These are phyloP conservation scores for Trichoderma guizhouense DNA, from an alignment of 2,329 filamentous ascomycete species.

Conservation along the genomic window DNA sequence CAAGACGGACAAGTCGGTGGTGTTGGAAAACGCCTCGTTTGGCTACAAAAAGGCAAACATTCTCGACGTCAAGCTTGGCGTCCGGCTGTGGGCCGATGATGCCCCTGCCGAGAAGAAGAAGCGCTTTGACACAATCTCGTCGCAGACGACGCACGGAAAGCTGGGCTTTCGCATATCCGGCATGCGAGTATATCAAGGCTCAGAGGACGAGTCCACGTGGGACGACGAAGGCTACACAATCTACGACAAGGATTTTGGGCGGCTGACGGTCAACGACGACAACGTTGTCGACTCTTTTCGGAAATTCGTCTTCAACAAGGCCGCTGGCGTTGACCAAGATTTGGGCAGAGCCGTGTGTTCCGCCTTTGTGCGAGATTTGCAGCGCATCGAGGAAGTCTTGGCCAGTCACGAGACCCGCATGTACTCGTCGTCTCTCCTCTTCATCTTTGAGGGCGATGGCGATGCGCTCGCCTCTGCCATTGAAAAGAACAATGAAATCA, in stretches of 20 bases:
- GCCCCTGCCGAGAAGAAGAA: conserved; percentile 56
- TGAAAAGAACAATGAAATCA: conserved; percentile 49
- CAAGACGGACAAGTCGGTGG: conserved; percentile 73
- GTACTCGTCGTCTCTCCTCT: conserved; percentile 61
- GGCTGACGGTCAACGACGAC: conserved; percentile 47
- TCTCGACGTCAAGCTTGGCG: conserved; percentile 87
- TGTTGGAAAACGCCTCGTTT: conserved; percentile 77
- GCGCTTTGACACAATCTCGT: conserved; percentile 58
- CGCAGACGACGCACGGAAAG: conserved; percentile 57
- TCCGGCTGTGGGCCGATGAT: conserved; percentile 78
- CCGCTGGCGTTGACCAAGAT: conserved; percentile 57
- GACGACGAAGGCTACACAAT: conserved; percentile 55
- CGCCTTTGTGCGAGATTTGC: conserved; percentile 53
- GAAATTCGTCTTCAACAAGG: conserved; percentile 56
- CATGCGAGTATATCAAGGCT: conserved; percentile 61
- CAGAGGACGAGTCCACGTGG: conserved; percentile 48
- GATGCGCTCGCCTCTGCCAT: conserved; percentile 50
- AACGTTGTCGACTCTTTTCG: conserved; percentile 55
- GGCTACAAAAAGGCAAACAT: conserved; percentile 86
- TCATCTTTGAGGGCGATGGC: conserved; percentile 63
- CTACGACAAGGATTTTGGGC: conserved; percentile 63
- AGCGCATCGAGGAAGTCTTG: conserved; percentile 51
- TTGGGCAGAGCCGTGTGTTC: conserved; percentile 54
- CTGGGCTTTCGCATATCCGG: conserved; percentile 63
- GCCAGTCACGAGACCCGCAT: conserved; percentile 57